Percentiles rank a stretch among this genome's conserved stretches.
Conservation (phyloP, 495 filamentous ascomycete species). For the Cudoniella acicularis region DNA sequence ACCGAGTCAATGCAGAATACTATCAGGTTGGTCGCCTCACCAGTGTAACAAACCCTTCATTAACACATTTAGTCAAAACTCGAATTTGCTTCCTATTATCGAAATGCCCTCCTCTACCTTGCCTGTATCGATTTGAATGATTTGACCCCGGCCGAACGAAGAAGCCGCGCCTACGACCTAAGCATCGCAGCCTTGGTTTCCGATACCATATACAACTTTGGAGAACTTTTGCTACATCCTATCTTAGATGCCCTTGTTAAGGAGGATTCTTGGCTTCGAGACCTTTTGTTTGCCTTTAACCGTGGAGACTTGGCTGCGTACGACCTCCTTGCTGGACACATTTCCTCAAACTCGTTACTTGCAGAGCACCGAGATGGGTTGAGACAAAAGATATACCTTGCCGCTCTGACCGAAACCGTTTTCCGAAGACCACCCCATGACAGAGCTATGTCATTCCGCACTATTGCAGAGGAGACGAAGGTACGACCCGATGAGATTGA, state of each 20-base stretch:
- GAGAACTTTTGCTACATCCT: conserved; percentile 95
- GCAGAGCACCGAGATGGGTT: conserved; percentile 75
- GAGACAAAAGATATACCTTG: conserved; percentile 94
- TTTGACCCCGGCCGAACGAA: conserved; percentile 67
- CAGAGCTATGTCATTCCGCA: conserved; percentile 84
- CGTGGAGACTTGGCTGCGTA: conserved; percentile 87
- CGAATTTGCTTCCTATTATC: conserved; percentile 95
- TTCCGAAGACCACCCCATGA: conserved; percentile 95
- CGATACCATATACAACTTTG: conserved; percentile 97
- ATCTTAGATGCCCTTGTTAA: conserved; percentile 76
- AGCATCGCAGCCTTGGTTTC: conserved; percentile 88
- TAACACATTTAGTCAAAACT: conserved; percentile 55
- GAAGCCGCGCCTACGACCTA: conserved; percentile 84
- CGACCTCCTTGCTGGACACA: conserved; percentile 72
- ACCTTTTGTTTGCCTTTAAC: conserved; percentile 96
- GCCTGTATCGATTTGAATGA: conserved; percentile 85
- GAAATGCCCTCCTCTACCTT: conserved; percentile 95
- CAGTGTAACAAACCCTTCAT: conserved; percentile 2
- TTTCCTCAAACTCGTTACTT: conserved; percentile 74
- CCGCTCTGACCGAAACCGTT: conserved; percentile 92
- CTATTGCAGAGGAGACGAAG: conserved; percentile 88
- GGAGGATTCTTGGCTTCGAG: conserved; percentile 72
- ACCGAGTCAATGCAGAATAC: conserved; percentile 91
- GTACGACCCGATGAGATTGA: conserved; percentile 89
- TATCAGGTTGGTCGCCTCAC: conserved; percentile 57